phyloP scores from a whole-genome alignment of 129 eudicot genomes.

The Lactuca saligna region DNA sequence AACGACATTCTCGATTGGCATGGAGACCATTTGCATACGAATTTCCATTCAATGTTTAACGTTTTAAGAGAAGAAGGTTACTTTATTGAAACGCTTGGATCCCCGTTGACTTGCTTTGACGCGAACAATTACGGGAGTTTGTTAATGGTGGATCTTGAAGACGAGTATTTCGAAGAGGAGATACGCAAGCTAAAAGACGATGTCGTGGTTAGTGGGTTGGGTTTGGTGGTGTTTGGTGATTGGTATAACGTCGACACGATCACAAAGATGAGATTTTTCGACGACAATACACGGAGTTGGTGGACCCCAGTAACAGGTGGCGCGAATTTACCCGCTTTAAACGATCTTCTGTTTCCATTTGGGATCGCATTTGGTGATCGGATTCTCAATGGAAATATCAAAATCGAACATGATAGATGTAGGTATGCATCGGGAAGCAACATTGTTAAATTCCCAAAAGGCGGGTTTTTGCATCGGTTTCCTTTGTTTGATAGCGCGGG shows the following conservation, averaged over 20 bases:
- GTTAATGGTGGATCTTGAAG: conserved; percentile 83
- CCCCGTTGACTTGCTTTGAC: conserved; percentile 81
- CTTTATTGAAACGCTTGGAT: conserved; percentile 74
- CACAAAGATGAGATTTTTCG: conserved; percentile 76
- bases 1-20: conserved; percentile 97
- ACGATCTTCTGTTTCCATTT: conserved; percentile 72
- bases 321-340: conserved; percentile 71
- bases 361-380: conserved; percentile 81
- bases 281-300: conserved; percentile 87
- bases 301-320: conserved; percentile 94
- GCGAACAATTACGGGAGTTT: conserved; percentile 72
- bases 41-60: conserved; percentile 68
- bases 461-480: conserved; percentile 75
- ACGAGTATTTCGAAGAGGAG: conserved; percentile 70
- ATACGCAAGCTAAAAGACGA: conserved; percentile 57
- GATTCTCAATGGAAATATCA: conserved; percentile 68
- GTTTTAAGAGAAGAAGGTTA: conserved; percentile 72
- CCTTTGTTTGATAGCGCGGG: conserved; percentile 65
- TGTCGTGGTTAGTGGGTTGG: conserved; percentile 49
- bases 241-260: conserved; percentile 78
- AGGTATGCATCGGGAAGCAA: conserved; percentile 80
- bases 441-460: conserved; percentile 62
- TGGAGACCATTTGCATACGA: conserved; percentile 82
- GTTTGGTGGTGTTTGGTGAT: conserved; percentile 73
- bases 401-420: conserved; percentile 52